Percentiles rank a stretch among this genome's conserved stretches.
These are phyloP conservation scores for Fusarium sp. DNA, from an alignment of 2,329 filamentous ascomycete genomes.

Conservation along the genomic window DNA sequence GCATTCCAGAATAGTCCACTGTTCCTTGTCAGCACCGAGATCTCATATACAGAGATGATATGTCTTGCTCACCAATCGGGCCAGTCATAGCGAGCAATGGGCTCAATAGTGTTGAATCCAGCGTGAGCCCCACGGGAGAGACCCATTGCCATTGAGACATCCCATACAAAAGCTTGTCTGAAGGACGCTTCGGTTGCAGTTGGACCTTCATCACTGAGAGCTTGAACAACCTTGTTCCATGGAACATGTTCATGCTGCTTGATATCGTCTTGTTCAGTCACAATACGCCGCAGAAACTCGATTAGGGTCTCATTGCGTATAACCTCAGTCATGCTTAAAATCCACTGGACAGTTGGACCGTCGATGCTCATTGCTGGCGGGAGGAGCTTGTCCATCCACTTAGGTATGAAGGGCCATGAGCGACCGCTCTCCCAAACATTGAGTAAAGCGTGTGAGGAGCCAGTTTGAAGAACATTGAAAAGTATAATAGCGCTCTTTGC, in stretches of 20 bases:
- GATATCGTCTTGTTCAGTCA: constrained; percentile 42
- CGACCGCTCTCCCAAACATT: constrained; percentile 51
- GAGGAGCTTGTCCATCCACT: constrained; percentile 50
- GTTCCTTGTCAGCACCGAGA: constrained; percentile 8
- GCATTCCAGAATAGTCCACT: constrained; percentile 55
- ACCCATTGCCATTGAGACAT: constrained; percentile 49
- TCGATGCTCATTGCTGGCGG: constrained; percentile 53
- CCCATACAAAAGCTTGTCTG: constrained; percentile 54
- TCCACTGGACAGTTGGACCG: constrained; percentile 52
- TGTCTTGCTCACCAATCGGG: constrained; percentile 50
- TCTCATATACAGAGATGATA: neutral
- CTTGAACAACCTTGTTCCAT: constrained; percentile 49
- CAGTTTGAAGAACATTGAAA: constrained; percentile 51
- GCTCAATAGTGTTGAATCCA: constrained; percentile 44
- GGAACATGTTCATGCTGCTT: constrained; percentile 49
- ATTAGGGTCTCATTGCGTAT: constrained; percentile 41
- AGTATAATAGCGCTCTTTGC: constrained; percentile 49
- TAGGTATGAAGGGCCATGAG: constrained; percentile 53
- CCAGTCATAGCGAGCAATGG: constrained; percentile 52
- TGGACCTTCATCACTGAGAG: constrained; percentile 49
- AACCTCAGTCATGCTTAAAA: constrained; percentile 50
- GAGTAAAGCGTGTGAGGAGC: constrained; percentile 48
- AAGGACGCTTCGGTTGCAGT: constrained; percentile 50
- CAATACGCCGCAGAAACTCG: constrained; percentile 46
- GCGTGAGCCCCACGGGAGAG: constrained; percentile 25